phyloP scores from a whole-genome alignment of 352 stramenopile genomes.

The Phytophthora europaea region DNA sequence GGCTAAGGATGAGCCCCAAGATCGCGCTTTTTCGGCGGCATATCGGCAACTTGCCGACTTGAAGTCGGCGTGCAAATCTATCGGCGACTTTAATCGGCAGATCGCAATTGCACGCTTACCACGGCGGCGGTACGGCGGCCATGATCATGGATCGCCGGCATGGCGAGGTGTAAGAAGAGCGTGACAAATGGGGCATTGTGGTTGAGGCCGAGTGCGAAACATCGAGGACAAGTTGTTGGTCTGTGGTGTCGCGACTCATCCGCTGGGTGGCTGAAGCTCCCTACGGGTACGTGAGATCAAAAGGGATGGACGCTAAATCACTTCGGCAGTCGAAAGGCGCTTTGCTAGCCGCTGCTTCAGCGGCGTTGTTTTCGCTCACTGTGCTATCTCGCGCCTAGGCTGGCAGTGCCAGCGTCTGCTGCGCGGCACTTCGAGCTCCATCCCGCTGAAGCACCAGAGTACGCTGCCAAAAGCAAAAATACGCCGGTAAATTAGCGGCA shows the following conservation, averaged over 20 bases:
- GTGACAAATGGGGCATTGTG: not conserved
- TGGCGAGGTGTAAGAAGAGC: not conserved
- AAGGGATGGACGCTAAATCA: constrained; percentile 20
- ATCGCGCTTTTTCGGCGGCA: not conserved
- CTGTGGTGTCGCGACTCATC: not conserved
- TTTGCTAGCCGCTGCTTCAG: not conserved
- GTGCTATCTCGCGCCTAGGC: not conserved
- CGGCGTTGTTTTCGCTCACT: not conserved
- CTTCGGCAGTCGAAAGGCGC: not conserved
- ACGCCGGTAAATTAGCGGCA: not conserved
- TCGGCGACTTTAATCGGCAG: constrained; percentile 22
- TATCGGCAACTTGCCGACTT: too few species aligned
- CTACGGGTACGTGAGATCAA: constrained; percentile 16
- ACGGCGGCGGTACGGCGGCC: constrained; percentile 16
- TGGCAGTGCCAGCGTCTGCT: not conserved
- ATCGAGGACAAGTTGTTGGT: not conserved
- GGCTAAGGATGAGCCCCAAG: not conserved
- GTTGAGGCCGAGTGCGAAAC: not conserved
- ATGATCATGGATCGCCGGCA: constrained; percentile 20
- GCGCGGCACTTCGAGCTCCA: not conserved
- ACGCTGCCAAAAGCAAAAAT: not conserved
- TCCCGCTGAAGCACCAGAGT: not conserved
- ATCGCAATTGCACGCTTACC: constrained; percentile 28
- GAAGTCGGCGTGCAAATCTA: not conserved
- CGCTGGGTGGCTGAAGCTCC: constrained; percentile 21